Conservation (phyloP, 2,329 filamentous ascomycete species). For the Fusarium torulosum region DNA sequence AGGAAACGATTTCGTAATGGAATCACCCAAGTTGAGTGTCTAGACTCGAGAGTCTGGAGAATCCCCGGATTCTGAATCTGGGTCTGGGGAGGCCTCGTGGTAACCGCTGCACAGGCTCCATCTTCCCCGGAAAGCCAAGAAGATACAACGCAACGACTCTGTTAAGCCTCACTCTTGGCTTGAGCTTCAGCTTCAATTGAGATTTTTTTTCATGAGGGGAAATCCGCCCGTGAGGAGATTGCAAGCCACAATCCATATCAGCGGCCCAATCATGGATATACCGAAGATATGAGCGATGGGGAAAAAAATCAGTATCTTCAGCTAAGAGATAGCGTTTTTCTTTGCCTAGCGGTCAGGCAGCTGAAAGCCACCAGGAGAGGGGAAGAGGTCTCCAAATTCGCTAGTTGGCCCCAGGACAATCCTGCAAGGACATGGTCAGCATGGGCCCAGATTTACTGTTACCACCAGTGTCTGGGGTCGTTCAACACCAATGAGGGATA, state of each 20-base stretch:
- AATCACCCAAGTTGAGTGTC: constrained; percentile 28
- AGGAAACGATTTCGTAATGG: constrained; percentile 42
- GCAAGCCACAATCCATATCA: constrained; percentile 27
- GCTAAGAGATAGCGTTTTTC: constrained; percentile 25
- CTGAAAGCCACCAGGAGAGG: constrained; percentile 18
- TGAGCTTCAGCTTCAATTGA: not conserved
- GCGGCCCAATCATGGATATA: constrained; percentile 40
- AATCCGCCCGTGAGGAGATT: constrained; percentile 30
- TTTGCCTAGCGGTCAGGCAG: constrained; percentile 19
- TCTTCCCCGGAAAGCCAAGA: constrained; percentile 44
- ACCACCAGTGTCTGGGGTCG: constrained; percentile 18
- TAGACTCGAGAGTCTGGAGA: constrained; percentile 38
- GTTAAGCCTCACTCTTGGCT: constrained; percentile 30
- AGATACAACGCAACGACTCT: constrained; percentile 15
- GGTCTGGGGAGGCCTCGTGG: constrained; percentile 33
- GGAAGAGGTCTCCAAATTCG: constrained; percentile 32
- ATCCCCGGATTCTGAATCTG: constrained; percentile 31
- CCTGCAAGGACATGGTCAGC: not conserved
- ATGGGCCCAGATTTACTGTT: constrained; percentile 20
- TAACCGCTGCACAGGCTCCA: constrained; percentile 21
- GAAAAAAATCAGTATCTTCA: constrained; percentile 2
- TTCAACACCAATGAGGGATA: constrained; percentile 31
- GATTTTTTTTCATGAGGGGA: constrained; percentile 26
- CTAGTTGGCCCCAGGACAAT: constrained; percentile 1
- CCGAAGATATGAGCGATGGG: constrained; percentile 30